Base-by-base conservation (phyloP, 1,284 basidiomycete genomes). In the Mycocalia duriaeana region DNA sequence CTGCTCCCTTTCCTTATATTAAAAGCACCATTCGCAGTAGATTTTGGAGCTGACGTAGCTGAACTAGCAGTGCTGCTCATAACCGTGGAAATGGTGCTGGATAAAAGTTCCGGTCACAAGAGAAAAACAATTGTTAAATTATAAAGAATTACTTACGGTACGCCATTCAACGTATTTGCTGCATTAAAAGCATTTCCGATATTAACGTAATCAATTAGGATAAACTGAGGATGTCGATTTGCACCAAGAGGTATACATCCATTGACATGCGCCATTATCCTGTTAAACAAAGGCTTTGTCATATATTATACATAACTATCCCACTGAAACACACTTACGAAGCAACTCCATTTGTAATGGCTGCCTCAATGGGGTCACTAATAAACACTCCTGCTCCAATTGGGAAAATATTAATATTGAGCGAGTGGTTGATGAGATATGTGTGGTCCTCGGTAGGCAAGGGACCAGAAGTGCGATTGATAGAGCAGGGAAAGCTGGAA, bases 401-500 rank as follows among this genome's bases (percentile, higher is more conserved):
- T 3, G 66, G 63, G 11, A 67, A 46, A 19, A 67, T 60, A 44
- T 70, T 65, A 44, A 62, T 67, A 62, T 81, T 75, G 16, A 80
- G 60, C 19, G 71, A 75, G 55, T 82, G 79, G 60, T 81, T 82
- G 58, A 81, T 76, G 66, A 80, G 65, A 55, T 76, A 76, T 56
- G 75, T 72, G 55, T 81, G 79, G 50, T 79, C 75, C 19, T 57
- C 58, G 1, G 68, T 64, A 4, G 66, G 58, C n/a, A 80, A 66
- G 1, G 75, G 71, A 0, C 78, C 77, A 14, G 51, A 53, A 42
- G 69, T 84, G 42, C 88, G 79, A 65, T 90, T 79, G 36, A 89
- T 78, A 5, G 70, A 74, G 66, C 89, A 92, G 8, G 81, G 82
- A 67, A 89, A 91, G 1, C 67, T 69, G 7, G 71, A 18, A 57